These are phyloP conservation scores for Fremontodendron californicum DNA, from an alignment of 345 rosid species.

Conservation along the genomic window DNA sequence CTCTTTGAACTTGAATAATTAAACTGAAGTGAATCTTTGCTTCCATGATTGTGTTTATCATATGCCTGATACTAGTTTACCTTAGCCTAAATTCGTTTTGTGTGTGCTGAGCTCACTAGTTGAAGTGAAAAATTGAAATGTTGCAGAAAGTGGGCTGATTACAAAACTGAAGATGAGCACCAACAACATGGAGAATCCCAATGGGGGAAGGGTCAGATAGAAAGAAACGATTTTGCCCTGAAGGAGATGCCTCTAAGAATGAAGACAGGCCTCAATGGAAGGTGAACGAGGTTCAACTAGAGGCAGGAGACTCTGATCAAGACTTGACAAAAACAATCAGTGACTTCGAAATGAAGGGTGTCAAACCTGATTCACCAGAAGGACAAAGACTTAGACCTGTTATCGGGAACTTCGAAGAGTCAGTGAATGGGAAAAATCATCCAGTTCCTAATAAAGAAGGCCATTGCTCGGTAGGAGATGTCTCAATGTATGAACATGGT, in stretches of 20 bases:
- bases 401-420: neutral
- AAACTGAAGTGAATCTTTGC: too few relatives aligned
- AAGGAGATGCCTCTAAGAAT: neutral
- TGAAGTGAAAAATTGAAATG: neutral
- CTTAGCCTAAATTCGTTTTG: neutral
- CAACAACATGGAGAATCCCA: neutral
- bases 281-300: neutral
- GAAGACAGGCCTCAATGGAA: neutral
- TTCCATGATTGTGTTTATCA: neutral
- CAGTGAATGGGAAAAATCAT: neutral
- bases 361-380: neutral
- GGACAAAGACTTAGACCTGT: neutral
- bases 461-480: neutral
- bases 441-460: neutral
- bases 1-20: too few relatives aligned
- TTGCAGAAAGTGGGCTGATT: neutral
- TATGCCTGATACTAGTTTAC: neutral
- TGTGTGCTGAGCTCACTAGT: neutral
- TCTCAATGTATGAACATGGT: neutral
- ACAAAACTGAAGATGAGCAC: neutral
- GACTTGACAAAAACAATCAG: neutral
- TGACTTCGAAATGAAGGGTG: neutral
- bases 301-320: neutral
- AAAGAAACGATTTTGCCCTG: neutral
- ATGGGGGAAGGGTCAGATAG: neutral